Evolutionary conservation across 2,329 filamentous ascomycete genomes (phyloP).

Genomic region (Penicillium sp.): DNA sequence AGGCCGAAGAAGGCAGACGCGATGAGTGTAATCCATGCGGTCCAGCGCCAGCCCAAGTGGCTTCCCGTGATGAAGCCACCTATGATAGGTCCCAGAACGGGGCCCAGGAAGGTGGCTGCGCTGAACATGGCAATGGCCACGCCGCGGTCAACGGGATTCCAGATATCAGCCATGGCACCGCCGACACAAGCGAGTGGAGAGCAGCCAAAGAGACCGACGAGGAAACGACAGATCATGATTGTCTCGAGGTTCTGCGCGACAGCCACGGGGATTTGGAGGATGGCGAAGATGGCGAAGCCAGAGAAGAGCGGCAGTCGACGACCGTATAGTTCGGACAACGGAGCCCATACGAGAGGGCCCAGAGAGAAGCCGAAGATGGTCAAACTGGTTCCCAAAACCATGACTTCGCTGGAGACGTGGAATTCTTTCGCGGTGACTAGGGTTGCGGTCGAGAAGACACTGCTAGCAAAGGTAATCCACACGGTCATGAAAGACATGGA

Average conservation of each 20-base stretch:
- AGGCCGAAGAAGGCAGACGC: constrained; percentile 43
- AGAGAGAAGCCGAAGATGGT: constrained; percentile 48
- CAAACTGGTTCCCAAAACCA: constrained; percentile 50
- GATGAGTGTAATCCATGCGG: constrained; percentile 56
- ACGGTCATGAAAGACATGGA: constrained; percentile 45
- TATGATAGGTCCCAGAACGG: constrained; percentile 49
- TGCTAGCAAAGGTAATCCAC: constrained; percentile 49
- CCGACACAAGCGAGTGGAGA: constrained; percentile 52
- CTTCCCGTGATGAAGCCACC: constrained; percentile 52
- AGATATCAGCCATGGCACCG: constrained; percentile 52
- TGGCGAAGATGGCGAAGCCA: constrained; percentile 47
- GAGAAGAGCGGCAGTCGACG: constrained; percentile 48
- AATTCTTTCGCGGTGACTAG: constrained; percentile 43
- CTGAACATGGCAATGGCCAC: constrained; percentile 49
- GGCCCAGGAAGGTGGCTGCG: constrained; percentile 50
- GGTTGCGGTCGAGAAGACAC: constrained; percentile 48
- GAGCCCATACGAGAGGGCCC: constrained; percentile 43
- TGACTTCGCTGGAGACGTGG: constrained; percentile 48
- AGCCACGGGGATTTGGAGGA: constrained; percentile 56
- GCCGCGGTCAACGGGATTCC: constrained; percentile 48
- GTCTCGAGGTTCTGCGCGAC: constrained; percentile 53
- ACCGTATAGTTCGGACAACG: constrained; percentile 49
- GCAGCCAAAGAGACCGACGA: constrained; percentile 51
- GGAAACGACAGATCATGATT: constrained; percentile 54
- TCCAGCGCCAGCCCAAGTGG: constrained; percentile 59